These are phyloP conservation scores for Shiraia sp. DNA, from an alignment of 2,329 filamentous ascomycete genomes.

Conservation along the genomic window DNA sequence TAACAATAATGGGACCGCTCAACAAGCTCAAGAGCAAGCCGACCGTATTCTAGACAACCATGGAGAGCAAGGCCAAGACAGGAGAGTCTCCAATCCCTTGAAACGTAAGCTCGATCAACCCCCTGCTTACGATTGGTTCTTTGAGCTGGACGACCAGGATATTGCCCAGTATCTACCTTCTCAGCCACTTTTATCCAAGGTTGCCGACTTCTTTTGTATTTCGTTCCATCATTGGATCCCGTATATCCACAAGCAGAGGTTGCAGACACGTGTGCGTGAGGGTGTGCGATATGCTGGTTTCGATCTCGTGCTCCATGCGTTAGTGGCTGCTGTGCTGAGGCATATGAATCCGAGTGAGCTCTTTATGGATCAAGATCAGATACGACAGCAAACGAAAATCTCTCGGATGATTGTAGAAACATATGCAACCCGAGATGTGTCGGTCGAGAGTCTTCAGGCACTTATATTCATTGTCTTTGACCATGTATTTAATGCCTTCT, in stretches of 20 bases:
- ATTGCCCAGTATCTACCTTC: constrained; percentile 31
- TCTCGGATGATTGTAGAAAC: constrained; percentile 39
- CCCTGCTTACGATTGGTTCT: constrained; percentile 16
- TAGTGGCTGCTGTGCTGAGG: constrained; percentile 33
- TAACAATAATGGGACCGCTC: not conserved
- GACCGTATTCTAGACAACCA: not conserved
- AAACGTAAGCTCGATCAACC: constrained; percentile 30
- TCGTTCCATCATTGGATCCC: constrained; percentile 44
- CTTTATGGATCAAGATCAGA: constrained; percentile 32
- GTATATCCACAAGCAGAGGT: constrained; percentile 36
- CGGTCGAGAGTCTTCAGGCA: constrained; percentile 34
- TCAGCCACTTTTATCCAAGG: constrained; percentile 28
- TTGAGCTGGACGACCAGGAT: constrained; percentile 24
- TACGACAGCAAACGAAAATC: constrained; percentile 25
- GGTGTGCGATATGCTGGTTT: constrained; percentile 15
- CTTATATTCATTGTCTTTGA: constrained; percentile 40
- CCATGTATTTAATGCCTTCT: constrained; percentile 20
- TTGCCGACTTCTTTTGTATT: constrained; percentile 35
- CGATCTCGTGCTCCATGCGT: constrained; percentile 33
- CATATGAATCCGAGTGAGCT: constrained; percentile 28
- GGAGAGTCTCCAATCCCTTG: constrained; percentile 11
- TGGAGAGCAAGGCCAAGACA: not conserved
- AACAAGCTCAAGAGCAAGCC: not conserved
- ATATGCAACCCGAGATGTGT: constrained; percentile 28
- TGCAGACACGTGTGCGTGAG: constrained; percentile 27